Conservation (phyloP, 768 basidiomycete species). For the Amanita muscaria region DNA sequence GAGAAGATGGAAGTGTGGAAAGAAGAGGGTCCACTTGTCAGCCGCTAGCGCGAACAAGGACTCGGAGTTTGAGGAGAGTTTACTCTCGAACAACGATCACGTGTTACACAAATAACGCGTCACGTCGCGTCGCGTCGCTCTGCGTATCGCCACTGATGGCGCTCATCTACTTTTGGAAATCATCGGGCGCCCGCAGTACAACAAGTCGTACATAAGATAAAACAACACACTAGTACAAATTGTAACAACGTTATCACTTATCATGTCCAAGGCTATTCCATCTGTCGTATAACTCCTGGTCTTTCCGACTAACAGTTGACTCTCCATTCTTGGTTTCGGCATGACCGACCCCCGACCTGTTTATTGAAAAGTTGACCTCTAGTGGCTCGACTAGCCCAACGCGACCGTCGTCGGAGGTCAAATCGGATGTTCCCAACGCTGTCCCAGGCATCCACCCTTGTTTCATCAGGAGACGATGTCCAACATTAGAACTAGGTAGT, state of each 20-base stretch:
- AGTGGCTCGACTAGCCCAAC: conserved; percentile 50
- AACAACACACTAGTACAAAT: no score
- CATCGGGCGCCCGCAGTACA: background rate
- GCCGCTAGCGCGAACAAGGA: conserved; percentile 28
- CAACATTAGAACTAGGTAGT: conserved; percentile 51
- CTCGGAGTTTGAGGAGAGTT: conserved; percentile 17
- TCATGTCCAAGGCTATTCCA: conserved; percentile 22
- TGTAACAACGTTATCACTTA: background rate
- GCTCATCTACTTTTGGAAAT: conserved; percentile 5
- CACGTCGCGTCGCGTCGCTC: conserved; percentile 19
- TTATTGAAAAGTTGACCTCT: conserved; percentile 31
- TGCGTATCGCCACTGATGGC: conserved; percentile 4
- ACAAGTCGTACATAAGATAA: no score
- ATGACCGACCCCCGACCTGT: conserved; percentile 52
- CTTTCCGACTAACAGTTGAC: conserved; percentile 28
- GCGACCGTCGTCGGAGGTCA: conserved; percentile 23
- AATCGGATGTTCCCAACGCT: conserved; percentile 32
- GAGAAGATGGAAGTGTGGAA: conserved; percentile 20
- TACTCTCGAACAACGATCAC: conserved; percentile 24
- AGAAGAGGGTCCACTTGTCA: conserved; percentile 25
- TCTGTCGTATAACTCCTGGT: conserved; percentile 30
- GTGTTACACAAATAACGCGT: conserved; percentile 27
- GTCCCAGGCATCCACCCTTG: conserved; percentile 74
- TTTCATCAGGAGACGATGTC: conserved; percentile 57
- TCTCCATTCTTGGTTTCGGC: conserved; percentile 12